Evolutionary conservation across 257 asterid species (phyloP).

Genomic region (Solanum chilense): DNA sequence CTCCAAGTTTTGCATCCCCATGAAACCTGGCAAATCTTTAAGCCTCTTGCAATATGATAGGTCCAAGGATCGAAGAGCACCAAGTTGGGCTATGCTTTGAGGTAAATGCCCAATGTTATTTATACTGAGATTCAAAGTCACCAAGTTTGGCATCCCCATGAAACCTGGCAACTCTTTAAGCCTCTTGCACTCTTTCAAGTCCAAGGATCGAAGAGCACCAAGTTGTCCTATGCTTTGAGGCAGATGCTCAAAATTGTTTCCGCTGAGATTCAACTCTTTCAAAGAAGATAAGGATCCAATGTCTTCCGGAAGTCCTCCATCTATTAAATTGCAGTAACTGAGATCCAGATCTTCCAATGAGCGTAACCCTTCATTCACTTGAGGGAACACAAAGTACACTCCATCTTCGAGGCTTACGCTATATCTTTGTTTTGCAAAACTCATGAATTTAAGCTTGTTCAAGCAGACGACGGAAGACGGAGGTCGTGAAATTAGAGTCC

Average conservation of each 20-base stretch:
- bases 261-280: accelerated
- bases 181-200: not conserved
- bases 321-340: not conserved
- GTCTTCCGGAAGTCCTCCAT: not conserved
- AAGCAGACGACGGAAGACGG: not conserved
- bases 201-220: not conserved
- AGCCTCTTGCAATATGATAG: not conserved
- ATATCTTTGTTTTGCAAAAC: not conserved
- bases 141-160: not conserved
- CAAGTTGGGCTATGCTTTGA: not conserved
- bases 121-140: not conserved
- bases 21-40: not conserved
- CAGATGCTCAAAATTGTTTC: not conserved
- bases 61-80: not conserved
- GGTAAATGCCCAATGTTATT: not conserved
- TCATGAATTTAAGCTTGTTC: not conserved
- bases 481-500: not conserved
- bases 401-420: accelerated
- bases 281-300: not conserved
- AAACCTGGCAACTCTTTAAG: not conserved
- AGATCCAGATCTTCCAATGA: not conserved
- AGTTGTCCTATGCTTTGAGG: not conserved
- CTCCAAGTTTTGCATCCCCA: not conserved
- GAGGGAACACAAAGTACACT: not conserved
- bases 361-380: accelerated